Evolutionary conservation across 2,329 filamentous ascomycete genomes (phyloP).

Genomic region (Hyphodiscus sp.): DNA sequence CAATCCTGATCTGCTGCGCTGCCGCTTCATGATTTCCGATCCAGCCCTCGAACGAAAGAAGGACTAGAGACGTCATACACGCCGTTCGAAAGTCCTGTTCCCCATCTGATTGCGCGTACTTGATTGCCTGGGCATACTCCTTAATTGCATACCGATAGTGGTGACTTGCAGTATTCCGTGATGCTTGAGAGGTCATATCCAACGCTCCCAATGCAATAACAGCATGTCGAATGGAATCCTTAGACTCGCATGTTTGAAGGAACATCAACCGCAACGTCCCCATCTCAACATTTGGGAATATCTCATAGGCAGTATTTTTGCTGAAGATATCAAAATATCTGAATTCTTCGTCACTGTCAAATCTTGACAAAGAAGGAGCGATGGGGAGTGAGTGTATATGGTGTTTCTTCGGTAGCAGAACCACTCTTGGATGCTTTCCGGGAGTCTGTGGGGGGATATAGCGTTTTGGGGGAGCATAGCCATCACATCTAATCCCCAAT

Average conservation of each 20-base stretch:
- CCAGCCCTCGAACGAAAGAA: constrained; percentile 60
- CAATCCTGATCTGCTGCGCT: constrained; percentile 51
- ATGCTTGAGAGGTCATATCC: constrained; percentile 52
- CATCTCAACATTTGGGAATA: constrained; percentile 8
- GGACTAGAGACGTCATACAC: constrained; percentile 55
- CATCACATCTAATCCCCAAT: constrained; percentile 8
- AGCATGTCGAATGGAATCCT: constrained; percentile 53
- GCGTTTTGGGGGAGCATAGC: constrained; percentile 2
- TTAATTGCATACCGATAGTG: constrained; percentile 52
- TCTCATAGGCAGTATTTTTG: constrained; percentile 8
- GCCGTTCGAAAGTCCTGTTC: constrained; percentile 38
- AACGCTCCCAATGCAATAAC: constrained; percentile 57
- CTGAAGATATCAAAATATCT: constrained; percentile 10
- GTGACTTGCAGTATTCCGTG: constrained; percentile 34
- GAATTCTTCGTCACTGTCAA: constrained; percentile 6
- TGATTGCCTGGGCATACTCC: constrained; percentile 50
- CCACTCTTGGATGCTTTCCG: not conserved
- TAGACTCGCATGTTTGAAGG: constrained; percentile 52
- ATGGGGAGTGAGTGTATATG: not conserved
- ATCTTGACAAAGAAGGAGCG: constrained; percentile 3
- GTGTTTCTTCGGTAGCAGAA: not conserved
- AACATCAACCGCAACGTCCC: constrained; percentile 26
- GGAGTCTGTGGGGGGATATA: not conserved
- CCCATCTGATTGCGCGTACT: constrained; percentile 37
- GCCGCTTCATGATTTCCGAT: constrained; percentile 54